phyloP scores from a whole-genome alignment of 2,329 filamentous ascomycete species.

The Sporothrix inflata region DNA sequence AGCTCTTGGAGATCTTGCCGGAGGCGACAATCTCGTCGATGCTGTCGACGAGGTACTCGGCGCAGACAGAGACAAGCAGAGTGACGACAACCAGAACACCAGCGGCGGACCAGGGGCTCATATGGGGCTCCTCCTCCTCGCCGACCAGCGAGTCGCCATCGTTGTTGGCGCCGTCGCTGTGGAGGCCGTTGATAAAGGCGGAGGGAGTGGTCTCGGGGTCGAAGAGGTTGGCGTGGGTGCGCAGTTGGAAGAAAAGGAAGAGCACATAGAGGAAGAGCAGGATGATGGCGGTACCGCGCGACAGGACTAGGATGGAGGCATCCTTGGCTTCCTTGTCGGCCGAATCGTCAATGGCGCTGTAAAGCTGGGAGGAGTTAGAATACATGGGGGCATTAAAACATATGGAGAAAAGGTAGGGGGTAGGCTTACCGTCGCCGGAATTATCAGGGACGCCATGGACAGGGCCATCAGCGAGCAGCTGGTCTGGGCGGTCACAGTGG shows the following conservation, averaged over 20 bases:
- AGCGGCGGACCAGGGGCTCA: slow-evolving; percentile 66
- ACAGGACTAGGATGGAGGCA: slow-evolving; percentile 68
- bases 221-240: slow-evolving; percentile 74
- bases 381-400: slow-evolving; percentile 1
- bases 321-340: slow-evolving; percentile 48
- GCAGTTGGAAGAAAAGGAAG: slow-evolving; percentile 78
- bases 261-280: slow-evolving; percentile 74
- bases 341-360: slow-evolving; percentile 61
- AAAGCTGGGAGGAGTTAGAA: slow-evolving; percentile 52
- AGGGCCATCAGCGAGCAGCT: slow-evolving; percentile 75
- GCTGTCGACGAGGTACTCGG: slow-evolving; percentile 75
- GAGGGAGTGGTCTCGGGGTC: slow-evolving; percentile 52
- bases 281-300: slow-evolving; percentile 75
- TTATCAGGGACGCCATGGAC: slow-evolving; percentile 75
- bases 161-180: slow-evolving; percentile 30
- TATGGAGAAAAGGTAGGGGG: background rate
- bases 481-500: slow-evolving; percentile 76
- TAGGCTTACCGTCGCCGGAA: slow-evolving; percentile 70
- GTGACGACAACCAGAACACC: slow-evolving; percentile 72
- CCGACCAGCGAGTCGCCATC: slow-evolving; percentile 44
- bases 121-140: slow-evolving; percentile 49
- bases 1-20: slow-evolving; percentile 68
- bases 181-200: slow-evolving; percentile 28
- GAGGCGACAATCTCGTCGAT: slow-evolving; percentile 68
- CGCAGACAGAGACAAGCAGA: slow-evolving; percentile 74